These are phyloP conservation scores for Umbilicus rupestris DNA, from an alignment of 164 flowering plant species.

Conservation along the genomic window DNA sequence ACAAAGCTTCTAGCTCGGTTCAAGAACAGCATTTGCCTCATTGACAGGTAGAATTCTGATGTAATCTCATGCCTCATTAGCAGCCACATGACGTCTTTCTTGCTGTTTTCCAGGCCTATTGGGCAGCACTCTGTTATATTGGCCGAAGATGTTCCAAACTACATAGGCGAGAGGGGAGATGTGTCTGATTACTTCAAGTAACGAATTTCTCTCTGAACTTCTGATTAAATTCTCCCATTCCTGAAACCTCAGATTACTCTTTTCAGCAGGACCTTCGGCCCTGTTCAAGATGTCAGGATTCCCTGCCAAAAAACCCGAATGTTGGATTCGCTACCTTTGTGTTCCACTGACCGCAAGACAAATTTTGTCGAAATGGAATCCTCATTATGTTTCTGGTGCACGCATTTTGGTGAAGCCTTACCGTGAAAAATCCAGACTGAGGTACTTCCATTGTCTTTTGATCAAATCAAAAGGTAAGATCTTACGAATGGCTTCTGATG, in stretches of 20 bases:
- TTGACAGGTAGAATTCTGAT: slow-evolving; percentile 40
- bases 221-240: not conserved
- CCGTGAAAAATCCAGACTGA: slow-evolving; percentile 35
- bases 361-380: slow-evolving; percentile 45
- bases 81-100: slow-evolving; percentile 5
- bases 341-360: slow-evolving; percentile 44
- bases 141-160: slow-evolving; percentile 51
- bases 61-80: not conserved
- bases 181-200: slow-evolving; percentile 60
- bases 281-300: slow-evolving; percentile 77
- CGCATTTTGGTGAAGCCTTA: slow-evolving; percentile 78
- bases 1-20: slow-evolving; percentile 66
- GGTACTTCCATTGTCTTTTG: slow-evolving; percentile 9
- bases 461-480: not conserved
- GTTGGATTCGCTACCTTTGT: slow-evolving; percentile 69
- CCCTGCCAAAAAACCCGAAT: slow-evolving; percentile 65
- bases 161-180: slow-evolving; percentile 37
- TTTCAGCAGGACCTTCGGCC: slow-evolving; percentile 50
- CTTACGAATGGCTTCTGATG: not conserved
- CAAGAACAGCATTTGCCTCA: slow-evolving; percentile 52
- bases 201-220: not conserved
- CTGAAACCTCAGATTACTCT: not conserved
- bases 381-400: slow-evolving; percentile 64
- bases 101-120: slow-evolving; percentile 44
- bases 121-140: slow-evolving; percentile 60